phyloP scores from a whole-genome alignment of 2,329 filamentous ascomycete genomes.

The Colletotrichum limetticola region DNA sequence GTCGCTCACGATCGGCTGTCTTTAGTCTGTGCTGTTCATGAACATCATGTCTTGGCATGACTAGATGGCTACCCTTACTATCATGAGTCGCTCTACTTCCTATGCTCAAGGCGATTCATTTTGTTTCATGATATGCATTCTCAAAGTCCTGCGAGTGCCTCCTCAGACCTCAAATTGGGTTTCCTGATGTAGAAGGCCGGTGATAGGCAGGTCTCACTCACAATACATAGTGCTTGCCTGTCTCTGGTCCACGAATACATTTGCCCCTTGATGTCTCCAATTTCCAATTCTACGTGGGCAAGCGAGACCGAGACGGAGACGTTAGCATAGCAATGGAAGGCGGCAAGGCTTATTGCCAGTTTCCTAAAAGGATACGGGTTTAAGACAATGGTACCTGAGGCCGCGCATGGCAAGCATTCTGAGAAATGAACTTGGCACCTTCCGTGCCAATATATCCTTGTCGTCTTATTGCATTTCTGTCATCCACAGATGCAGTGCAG shows the following conservation, averaged over 20 bases:
- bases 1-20: not conserved
- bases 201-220: not conserved
- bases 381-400: not conserved
- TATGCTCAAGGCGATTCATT: not conserved
- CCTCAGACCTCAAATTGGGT: not conserved
- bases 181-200: not conserved
- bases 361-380: not conserved
- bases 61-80: not conserved
- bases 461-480: not conserved
- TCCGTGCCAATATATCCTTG: slow-evolving; percentile 17
- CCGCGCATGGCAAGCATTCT: not conserved
- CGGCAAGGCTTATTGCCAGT: not conserved
- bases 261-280: not conserved
- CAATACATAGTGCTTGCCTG: not conserved
- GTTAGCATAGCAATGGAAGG: not conserved
- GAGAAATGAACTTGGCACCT: not conserved
- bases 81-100: not conserved
- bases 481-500: not conserved
- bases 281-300: not conserved
- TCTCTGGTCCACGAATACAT: not conserved
- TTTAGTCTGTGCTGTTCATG: not conserved
- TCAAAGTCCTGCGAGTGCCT: not conserved
- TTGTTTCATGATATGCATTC: not conserved
- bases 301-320: not conserved
- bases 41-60: not conserved